A percentile compares a stretch with the other conserved stretches of the same genome.
These are phyloP conservation scores for Wickerhamomyces mucosus DNA, from an alignment of 805 yeast genomes.

Conservation along the genomic window DNA sequence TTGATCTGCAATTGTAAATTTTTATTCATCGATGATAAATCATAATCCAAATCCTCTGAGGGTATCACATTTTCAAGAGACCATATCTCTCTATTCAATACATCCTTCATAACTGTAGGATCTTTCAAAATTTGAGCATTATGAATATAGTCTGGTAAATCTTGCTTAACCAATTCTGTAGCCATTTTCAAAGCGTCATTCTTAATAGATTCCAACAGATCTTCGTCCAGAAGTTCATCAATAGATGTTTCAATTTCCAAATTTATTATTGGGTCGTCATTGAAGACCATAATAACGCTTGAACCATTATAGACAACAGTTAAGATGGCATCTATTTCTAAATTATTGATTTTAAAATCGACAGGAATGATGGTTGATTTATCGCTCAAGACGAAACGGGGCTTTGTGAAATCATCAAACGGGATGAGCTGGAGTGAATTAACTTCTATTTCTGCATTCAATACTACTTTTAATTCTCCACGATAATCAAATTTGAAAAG, in stretches of 20 bases:
- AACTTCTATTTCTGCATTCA: constrained; percentile 17
- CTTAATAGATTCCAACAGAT: constrained; percentile 13
- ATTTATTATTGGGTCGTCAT: constrained; percentile 17
- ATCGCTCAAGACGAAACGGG: constrained; percentile 16
- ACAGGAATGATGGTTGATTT: constrained; percentile 19
- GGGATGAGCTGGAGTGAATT: constrained; percentile 17
- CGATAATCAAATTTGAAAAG: constrained; percentile 16
- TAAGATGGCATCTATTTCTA: constrained; percentile 13
- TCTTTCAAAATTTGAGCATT: constrained; percentile 8
- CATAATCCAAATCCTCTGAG: background rate
- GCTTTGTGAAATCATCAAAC: constrained; percentile 19
- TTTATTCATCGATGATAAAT: background rate
- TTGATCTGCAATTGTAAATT: constrained; percentile 2
- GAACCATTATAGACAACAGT: constrained; percentile 14
- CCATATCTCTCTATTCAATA: background rate
- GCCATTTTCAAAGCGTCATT: constrained; percentile 13
- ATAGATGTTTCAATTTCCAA: constrained; percentile 16
- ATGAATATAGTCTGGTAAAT: constrained; percentile 15
- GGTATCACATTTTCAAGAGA: background rate
- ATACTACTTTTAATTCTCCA: constrained; percentile 12
- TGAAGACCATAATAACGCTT: constrained; percentile 17
- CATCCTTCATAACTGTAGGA: background rate
- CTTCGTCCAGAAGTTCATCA: constrained; percentile 20
- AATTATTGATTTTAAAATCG: constrained; percentile 12
- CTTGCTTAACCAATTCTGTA: constrained; percentile 13